Evolutionary conservation across 2,329 filamentous ascomycete genomes (phyloP).

Genomic region (Ophiostoma quercus): DNA sequence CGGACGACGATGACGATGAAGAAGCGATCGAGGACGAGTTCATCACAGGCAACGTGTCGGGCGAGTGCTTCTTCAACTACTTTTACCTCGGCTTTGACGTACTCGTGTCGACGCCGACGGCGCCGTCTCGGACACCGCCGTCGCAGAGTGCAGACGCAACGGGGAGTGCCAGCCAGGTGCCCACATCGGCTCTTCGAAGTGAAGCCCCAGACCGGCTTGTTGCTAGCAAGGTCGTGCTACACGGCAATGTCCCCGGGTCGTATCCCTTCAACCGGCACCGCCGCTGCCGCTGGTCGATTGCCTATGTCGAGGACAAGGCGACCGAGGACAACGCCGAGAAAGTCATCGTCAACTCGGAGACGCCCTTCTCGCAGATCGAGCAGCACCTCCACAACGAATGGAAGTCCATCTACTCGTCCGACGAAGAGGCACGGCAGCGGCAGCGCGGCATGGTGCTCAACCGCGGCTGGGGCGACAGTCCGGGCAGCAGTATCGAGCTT

Average conservation of each 20-base stretch:
- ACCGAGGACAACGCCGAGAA: slow-evolving; percentile 24
- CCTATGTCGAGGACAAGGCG: slow-evolving; percentile 42
- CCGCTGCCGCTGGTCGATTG: slow-evolving; percentile 78
- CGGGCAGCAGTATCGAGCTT: slow-evolving; percentile 81
- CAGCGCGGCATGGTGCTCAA: slow-evolving; percentile 82
- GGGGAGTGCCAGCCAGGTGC: slow-evolving; percentile 22
- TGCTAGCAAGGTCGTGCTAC: slow-evolving; percentile 85
- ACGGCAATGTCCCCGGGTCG: slow-evolving; percentile 90
- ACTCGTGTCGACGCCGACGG: slow-evolving; percentile 71
- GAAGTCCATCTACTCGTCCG: slow-evolving; percentile 58
- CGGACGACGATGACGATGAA: slow-evolving; percentile 61
- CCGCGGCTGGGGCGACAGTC: slow-evolving; percentile 84
- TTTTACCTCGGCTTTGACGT: slow-evolving; percentile 94
- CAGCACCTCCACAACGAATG: slow-evolving; percentile 62
- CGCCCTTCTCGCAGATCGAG: slow-evolving; percentile 69
- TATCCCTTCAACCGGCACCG: slow-evolving; percentile 96
- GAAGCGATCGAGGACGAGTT: slow-evolving; percentile 54
- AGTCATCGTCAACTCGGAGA: slow-evolving; percentile 64
- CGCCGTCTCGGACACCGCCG: slow-evolving; percentile 60
- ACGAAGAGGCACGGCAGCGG: slow-evolving; percentile 46
- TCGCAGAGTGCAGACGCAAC: slow-evolving; percentile 35
- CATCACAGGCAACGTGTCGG: slow-evolving; percentile 47
- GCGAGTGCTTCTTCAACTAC: slow-evolving; percentile 94
- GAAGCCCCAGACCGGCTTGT: slow-evolving; percentile 62
- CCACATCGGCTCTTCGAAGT: slow-evolving; percentile 38